Conservation (phyloP, 257 asterid species). For the Thymus quinquecostatus region DNA sequence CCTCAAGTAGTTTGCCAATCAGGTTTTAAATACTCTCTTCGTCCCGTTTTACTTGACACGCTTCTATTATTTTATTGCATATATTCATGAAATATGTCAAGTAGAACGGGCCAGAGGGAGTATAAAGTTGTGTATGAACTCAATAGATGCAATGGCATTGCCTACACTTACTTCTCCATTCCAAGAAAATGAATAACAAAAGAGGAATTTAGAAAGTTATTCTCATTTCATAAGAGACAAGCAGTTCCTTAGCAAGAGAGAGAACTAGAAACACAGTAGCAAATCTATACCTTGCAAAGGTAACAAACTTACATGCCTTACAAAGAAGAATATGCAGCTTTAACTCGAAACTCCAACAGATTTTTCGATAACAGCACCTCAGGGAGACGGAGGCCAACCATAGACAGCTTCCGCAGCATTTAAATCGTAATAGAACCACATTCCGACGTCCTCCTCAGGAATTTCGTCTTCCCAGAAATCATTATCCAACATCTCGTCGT, state of each 20-base stretch:
- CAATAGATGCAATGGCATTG: no score
- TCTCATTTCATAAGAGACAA: conserved; percentile 31
- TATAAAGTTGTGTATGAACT: no score
- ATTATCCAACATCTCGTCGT: conserved; percentile 43
- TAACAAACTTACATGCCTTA: conserved; percentile 24
- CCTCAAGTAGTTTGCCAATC: no score
- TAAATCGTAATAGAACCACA: conserved; percentile 77
- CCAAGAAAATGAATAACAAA: neutral
- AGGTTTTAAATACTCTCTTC: no score
- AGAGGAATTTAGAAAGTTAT: neutral
- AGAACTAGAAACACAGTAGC: conserved; percentile 20
- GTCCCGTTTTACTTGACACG: no score
- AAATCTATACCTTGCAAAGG: conserved; percentile 16
- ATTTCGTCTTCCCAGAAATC: conserved; percentile 57
- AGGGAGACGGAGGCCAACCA: conserved; percentile 89
- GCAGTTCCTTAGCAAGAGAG: conserved; percentile 5
- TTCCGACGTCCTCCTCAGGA: conserved; percentile 52
- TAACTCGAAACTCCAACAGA: neutral
- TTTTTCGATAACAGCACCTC: conserved; percentile 13
- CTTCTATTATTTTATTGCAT: no score
- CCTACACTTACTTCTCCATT: neutral
- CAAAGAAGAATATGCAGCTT: neutral
- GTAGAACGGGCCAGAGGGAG: no score
- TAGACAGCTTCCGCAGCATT: conserved; percentile 54
- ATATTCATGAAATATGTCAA: no score